Conservation (phyloP, 2,329 filamentous ascomycete genomes). For the Nemania serpens region DNA sequence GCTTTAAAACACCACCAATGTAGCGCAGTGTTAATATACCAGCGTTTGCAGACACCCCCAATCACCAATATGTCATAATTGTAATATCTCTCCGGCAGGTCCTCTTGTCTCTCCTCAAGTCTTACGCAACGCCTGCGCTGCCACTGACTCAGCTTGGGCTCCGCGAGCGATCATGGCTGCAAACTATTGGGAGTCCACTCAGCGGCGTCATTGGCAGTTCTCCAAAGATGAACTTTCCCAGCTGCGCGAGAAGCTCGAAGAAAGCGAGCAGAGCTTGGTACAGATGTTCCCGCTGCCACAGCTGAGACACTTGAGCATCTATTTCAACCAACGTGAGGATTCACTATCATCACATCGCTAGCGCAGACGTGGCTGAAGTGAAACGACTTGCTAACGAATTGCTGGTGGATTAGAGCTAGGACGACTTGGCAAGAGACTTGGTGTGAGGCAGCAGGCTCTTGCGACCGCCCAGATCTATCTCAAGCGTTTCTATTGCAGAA, state of each 20-base stretch:
- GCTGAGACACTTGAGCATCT: slow-evolving; percentile 81
- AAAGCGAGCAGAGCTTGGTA: slow-evolving; percentile 73
- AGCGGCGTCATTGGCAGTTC: slow-evolving; percentile 89
- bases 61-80: slow-evolving; percentile 12
- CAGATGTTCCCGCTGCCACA: slow-evolving; percentile 84
- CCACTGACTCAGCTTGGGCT: neutral
- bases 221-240: slow-evolving; percentile 78
- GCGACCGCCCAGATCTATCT: slow-evolving; percentile 95
- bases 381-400: slow-evolving; percentile 17
- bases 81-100: slow-evolving; percentile 10
- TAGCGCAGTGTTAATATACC: slow-evolving; percentile 33
- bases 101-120: neutral
- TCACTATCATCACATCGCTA: too few species aligned
- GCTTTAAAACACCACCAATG: neutral
- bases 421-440: slow-evolving; percentile 82
- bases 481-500: slow-evolving; percentile 88
- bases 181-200: slow-evolving; percentile 96
- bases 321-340: slow-evolving; percentile 88
- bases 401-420: slow-evolving; percentile 64
- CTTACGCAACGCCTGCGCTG: neutral
- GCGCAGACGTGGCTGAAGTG: neutral
- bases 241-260: slow-evolving; percentile 76
- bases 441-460: slow-evolving; percentile 85
- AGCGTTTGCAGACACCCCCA: slow-evolving; percentile 10
- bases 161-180: slow-evolving; percentile 69